Conservation (phyloP, 1,139 yeast species). For the Magnusiomyces fungicola region DNA sequence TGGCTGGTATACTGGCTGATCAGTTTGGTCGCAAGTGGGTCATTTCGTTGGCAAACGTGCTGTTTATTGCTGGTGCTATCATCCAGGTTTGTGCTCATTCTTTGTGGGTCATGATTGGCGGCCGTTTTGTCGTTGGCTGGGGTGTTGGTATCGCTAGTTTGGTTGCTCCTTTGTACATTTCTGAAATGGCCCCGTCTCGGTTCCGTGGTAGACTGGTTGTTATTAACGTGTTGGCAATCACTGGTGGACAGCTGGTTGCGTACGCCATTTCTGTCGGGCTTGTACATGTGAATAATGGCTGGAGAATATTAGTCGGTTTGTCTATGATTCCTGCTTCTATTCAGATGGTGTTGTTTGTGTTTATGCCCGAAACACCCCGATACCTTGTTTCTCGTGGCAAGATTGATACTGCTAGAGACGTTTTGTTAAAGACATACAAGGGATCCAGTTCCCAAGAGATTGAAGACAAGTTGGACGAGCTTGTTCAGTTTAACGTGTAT, state of each 20-base stretch:
- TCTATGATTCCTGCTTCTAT: constrained; percentile 79
- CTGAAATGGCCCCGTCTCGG: constrained; percentile 87
- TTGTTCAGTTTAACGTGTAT: constrained; percentile 17
- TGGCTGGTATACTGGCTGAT: constrained; percentile 79
- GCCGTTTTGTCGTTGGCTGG: constrained; percentile 87
- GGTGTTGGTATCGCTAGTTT: constrained; percentile 94
- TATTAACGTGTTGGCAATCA: constrained; percentile 61
- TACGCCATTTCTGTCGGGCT: constrained; percentile 92
- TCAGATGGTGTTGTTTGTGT: constrained; percentile 69
- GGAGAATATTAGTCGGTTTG: constrained; percentile 88
- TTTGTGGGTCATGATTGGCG: constrained; percentile 88
- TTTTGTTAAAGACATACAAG: constrained; percentile 36
- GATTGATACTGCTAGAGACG: constrained; percentile 56
- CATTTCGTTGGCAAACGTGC: constrained; percentile 66
- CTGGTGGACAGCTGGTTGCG: constrained; percentile 89
- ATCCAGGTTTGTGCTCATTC: constrained; percentile 72
- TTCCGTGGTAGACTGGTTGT: constrained; percentile 70
- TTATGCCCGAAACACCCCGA: constrained; percentile 94
- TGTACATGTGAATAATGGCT: constrained; percentile 64
- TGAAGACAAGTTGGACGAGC: constrained; percentile 22
- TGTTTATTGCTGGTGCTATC: constrained; percentile 76
- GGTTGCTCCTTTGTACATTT: constrained; percentile 81
- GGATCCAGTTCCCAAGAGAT: constrained; percentile 9
- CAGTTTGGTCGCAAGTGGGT: constrained; percentile 74
- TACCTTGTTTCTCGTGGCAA: constrained; percentile 68